Evolutionary conservation across 2,329 filamentous ascomycete species (phyloP), one percentile per base, ranked within the genome.

Genomic region (Calonectria pauciramosa): DNA sequence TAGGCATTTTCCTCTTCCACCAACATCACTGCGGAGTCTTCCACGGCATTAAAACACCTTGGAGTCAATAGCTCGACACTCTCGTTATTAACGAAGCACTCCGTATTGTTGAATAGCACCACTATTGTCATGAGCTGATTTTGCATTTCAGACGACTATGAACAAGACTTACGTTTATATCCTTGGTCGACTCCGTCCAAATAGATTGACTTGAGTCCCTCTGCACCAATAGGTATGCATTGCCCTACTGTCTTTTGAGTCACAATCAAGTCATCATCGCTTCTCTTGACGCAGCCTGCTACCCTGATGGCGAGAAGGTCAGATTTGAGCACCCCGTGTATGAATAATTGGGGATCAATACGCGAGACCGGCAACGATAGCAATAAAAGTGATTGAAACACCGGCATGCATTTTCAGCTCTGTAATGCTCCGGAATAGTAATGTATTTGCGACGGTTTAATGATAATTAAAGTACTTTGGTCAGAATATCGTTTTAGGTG

Each of bases 401-500:
- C 41, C 3, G 13, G 13, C 3, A n/a, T 23, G 44, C n/a, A 47
- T 23, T 47, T 47, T 47, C 10, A 23, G 44, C 9, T 47, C 2
- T 47, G 3, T 5, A 47, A 23, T 14, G n/a, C 4, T 23, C 2
- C 2, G 18, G 1, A n/a, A n/a, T 47, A 11, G n/a, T n/a, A 9
- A 23, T 47, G 1, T 47, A 13, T 23, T 23, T 47, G 20, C 16
- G 10, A n/a, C 6, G 8, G 0, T 6, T 1, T 3, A 47, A 47
- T n/a, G 1, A 7, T 41, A 2, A 13, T 4, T 23, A 13, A 47
- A 1, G 4, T 1, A 0, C 23, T 47, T 47, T 11, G n/a, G 44
- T 23, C 4, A 1, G 3, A 23, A 20, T 47, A 0, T 23, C 1
- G 3, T 23, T 1, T 5, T 8, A 4, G 20, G 10, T 23, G 10